Evolutionary conservation across 2,329 filamentous ascomycete species (phyloP).

Genomic region (Colletotrichum sp.): DNA sequence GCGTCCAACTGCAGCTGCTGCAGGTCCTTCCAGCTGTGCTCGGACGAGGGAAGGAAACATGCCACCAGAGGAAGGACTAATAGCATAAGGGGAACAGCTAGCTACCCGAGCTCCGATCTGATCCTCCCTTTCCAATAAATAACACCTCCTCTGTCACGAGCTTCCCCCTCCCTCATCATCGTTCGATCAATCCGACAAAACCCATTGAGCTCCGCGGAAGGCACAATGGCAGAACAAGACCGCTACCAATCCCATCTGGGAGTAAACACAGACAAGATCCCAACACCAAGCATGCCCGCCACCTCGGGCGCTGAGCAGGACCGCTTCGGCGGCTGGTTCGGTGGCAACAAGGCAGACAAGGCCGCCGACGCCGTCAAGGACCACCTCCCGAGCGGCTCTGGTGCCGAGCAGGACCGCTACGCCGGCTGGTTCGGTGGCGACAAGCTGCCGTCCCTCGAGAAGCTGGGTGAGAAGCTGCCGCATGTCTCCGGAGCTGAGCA

Average conservation of each 20-base stretch:
- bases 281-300: constrained; percentile 5
- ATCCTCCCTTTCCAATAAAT: neutral
- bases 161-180: neutral
- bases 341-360: constrained; percentile 3
- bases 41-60: neutral
- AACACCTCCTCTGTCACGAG: neutral
- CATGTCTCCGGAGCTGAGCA: constrained; percentile 26
- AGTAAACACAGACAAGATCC: constrained; percentile 14
- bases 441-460: constrained; percentile 1
- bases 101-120: neutral
- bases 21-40: neutral
- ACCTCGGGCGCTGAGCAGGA: constrained; percentile 17
- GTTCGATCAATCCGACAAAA: neutral
- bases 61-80: neutral
- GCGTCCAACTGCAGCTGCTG: neutral
- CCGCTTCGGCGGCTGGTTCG: constrained; percentile 13
- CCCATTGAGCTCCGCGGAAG: constrained; percentile 1
- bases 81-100: neutral
- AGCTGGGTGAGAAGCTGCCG: constrained; percentile 3
- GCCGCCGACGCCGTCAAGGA: constrained; percentile 17
- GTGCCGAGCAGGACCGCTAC: constrained; percentile 28
- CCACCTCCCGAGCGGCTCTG: constrained; percentile 5
- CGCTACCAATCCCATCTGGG: constrained; percentile 22
- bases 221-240: constrained; percentile 25
- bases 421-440: constrained; percentile 25